A percentile compares a stretch with the other conserved stretches of the same genome.
These are phyloP conservation scores for Meyerozyma athensensis DNA, from an alignment of 1,139 yeast species.

Conservation along the genomic window DNA sequence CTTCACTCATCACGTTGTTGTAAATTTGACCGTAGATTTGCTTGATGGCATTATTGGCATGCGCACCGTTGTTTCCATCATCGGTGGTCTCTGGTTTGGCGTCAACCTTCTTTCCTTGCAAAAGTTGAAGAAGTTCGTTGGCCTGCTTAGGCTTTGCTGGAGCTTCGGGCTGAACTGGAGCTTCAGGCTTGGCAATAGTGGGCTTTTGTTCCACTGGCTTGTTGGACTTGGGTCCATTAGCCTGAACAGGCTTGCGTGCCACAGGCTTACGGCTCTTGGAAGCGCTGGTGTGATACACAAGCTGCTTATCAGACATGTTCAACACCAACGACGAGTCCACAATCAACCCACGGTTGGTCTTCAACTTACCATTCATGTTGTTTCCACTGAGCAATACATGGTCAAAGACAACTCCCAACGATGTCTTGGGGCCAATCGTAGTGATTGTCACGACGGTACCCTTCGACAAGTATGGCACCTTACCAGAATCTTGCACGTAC, in stretches of 20 bases:
- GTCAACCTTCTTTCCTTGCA: conserved; percentile 24
- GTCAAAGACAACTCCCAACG: conserved; percentile 78
- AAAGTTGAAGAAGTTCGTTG: conserved; percentile 35
- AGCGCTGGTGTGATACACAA: conserved; percentile 70
- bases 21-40: conserved; percentile 48
- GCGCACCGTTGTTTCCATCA: conserved; percentile 20
- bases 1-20: conserved; percentile 40
- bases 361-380: conserved; percentile 70
- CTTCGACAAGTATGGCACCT: conserved; percentile 79
- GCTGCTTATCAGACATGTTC: conserved; percentile 70
- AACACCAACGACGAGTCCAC: conserved; percentile 79
- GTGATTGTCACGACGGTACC: conserved; percentile 89
- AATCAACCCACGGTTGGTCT: conserved; percentile 75
- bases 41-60: conserved; percentile 38
- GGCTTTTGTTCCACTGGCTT: neutral
- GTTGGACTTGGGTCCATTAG: conserved; percentile 5
- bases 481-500: conserved; percentile 82
- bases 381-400: conserved; percentile 78
- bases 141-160: conserved; percentile 14
- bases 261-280: conserved; percentile 42
- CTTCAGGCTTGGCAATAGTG: neutral
- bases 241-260: conserved; percentile 20
- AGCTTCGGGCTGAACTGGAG: conserved; percentile 7
- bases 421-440: conserved; percentile 53
- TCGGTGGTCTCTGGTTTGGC: conserved; percentile 16